These are phyloP conservation scores for Corylus americana DNA, from an alignment of 306 rosid species.

Conservation along the genomic window DNA sequence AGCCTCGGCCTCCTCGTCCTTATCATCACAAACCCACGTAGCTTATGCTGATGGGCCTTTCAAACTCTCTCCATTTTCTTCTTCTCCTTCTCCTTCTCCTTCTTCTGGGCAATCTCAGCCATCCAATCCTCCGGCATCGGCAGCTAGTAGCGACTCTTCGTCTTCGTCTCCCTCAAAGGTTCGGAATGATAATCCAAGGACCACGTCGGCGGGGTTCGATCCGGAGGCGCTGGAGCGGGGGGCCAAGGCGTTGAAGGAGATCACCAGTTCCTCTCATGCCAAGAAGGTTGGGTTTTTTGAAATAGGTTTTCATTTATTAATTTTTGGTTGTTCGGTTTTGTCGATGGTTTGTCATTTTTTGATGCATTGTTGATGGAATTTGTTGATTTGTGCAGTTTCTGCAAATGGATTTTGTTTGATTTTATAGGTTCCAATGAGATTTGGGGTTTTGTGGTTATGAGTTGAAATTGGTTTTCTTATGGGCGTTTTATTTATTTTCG, in stretches of 20 bases:
- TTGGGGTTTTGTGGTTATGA: not conserved
- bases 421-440: not conserved
- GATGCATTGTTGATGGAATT: not conserved
- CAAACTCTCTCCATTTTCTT: conserved; percentile 39
- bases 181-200: conserved; percentile 83
- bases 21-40: conserved; percentile 29
- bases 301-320: not conserved
- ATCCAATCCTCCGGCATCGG: conserved; percentile 7
- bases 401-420: not conserved
- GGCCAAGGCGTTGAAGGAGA: conserved; percentile 54
- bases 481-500: not conserved
- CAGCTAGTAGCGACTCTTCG: conserved; percentile 23
- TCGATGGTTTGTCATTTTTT: not conserved
- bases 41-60: conserved; percentile 60
- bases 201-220: conserved; percentile 86
- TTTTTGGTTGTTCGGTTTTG: too few relatives aligned
- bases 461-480: not conserved
- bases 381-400: not conserved
- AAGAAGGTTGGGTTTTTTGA: conserved; percentile 54
- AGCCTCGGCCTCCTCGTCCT: conserved; percentile 51
- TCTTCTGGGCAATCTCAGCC: conserved; percentile 19
- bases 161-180: conserved; percentile 45
- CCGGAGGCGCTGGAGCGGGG: conserved; percentile 83
- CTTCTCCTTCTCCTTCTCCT: conserved; percentile 23
- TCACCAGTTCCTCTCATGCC: conserved; percentile 52